Conservation (phyloP, 2,329 filamentous ascomycete species). For the Monosporascus sp. region DNA sequence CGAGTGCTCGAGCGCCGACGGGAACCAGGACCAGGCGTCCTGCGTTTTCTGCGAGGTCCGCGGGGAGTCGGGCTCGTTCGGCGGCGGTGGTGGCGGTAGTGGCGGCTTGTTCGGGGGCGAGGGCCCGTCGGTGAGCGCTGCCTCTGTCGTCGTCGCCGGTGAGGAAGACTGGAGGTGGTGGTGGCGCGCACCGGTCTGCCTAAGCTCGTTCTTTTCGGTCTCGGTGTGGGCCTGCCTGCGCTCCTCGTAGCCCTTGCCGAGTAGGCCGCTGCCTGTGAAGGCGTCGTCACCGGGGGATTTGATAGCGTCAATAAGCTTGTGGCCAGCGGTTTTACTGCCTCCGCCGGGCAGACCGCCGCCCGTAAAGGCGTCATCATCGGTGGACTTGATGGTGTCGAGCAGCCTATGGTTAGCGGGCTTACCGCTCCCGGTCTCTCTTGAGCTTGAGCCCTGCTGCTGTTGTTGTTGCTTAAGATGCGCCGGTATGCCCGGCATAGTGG, state of each 20-base stretch:
- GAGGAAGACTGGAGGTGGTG: conserved; percentile 19
- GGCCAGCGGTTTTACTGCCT: conserved; percentile 7
- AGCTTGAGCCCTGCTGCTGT: not conserved
- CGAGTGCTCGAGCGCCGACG: conserved; percentile 29
- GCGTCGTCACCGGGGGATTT: conserved; percentile 29
- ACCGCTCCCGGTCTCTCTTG: conserved; percentile 8
- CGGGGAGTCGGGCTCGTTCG: conserved; percentile 21
- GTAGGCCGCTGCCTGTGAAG: conserved; percentile 46
- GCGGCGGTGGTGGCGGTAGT: conserved; percentile 1
- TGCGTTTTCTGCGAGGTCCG: conserved; percentile 4
- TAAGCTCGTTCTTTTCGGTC: conserved; percentile 14
- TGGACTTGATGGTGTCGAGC: not conserved
- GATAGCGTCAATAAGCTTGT: conserved; percentile 22
- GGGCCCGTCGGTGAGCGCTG: conserved; percentile 50
- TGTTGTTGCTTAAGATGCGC: conserved; percentile 18
- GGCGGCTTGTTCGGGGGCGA: conserved; percentile 45
- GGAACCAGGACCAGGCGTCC: conserved; percentile 30
- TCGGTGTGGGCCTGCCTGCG: conserved; percentile 33
- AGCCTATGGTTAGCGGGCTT: conserved; percentile 6
- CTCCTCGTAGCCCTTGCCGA: conserved; percentile 44
- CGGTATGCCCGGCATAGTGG: conserved; percentile 16
- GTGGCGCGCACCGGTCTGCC: conserved; percentile 10
- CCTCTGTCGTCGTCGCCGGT: conserved; percentile 17
- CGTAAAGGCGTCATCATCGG: conserved; percentile 32
- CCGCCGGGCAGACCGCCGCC: conserved; percentile 47